Conservation (phyloP, 2,329 filamentous ascomycete genomes). For the Pezicula carpinea region DNA sequence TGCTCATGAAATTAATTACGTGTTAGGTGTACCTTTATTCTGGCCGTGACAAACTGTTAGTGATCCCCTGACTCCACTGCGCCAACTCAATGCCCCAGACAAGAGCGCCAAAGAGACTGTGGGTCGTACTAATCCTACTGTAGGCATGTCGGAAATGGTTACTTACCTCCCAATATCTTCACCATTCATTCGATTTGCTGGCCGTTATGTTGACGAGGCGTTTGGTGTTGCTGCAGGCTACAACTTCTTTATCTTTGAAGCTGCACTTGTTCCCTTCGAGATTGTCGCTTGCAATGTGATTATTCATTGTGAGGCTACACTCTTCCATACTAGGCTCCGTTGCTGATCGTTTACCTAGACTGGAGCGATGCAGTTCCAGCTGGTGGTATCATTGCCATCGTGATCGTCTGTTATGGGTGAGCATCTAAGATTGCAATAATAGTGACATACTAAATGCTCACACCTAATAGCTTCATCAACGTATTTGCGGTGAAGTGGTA, state of each 20-base stretch:
- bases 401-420: constrained; percentile 37
- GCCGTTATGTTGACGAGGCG: constrained; percentile 69
- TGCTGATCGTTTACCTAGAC: constrained; percentile 15
- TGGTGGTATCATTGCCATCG: constrained; percentile 56
- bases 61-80: constrained; percentile 23
- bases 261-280: constrained; percentile 63
- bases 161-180: constrained; percentile 73
- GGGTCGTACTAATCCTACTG: constrained; percentile 54
- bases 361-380: constrained; percentile 58
- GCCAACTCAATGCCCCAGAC: constrained; percentile 44
- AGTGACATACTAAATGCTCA: constrained; percentile 64
- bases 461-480: constrained; percentile 59
- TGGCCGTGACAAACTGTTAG: constrained; percentile 50
- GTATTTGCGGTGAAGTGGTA: constrained; percentile 70
- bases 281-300: constrained; percentile 61
- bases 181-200: constrained; percentile 74
- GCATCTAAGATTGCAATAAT: constrained; percentile 31
- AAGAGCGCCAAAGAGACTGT: no score
- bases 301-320: constrained; percentile 39
- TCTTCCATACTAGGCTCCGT: no score
- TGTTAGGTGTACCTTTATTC: constrained; percentile 50
- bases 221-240: constrained; percentile 70
- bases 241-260: constrained; percentile 71
- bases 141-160: constrained; percentile 68
- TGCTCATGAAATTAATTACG: constrained; percentile 34